phyloP scores from a whole-genome alignment of 306 rosid genomes.

The Chamaecrista fasciculata region DNA sequence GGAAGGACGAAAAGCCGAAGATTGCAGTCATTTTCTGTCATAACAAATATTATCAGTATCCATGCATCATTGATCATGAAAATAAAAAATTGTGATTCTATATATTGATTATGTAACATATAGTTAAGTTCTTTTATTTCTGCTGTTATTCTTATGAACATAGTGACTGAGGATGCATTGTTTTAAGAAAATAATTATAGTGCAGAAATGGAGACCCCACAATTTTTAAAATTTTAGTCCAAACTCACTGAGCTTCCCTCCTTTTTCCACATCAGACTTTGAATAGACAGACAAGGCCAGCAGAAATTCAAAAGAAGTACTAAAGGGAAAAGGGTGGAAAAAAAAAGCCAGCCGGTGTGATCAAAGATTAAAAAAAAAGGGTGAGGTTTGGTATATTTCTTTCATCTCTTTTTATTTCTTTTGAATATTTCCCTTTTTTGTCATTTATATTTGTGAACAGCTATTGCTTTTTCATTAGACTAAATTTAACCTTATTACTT shows the following conservation, averaged over 20 bases:
- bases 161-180: slow-evolving; percentile 20
- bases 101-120: slow-evolving; percentile 2
- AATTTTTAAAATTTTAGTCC: slow-evolving; percentile 30
- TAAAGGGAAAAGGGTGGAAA: slow-evolving; percentile 45
- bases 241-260: slow-evolving; percentile 36
- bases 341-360: slow-evolving; percentile 32
- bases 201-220: slow-evolving; percentile 39
- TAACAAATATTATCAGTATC: not conserved
- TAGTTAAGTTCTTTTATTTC: slow-evolving; percentile 18
- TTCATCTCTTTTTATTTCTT: not conserved
- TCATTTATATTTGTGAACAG: not conserved
- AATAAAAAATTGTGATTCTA: slow-evolving; percentile 1
- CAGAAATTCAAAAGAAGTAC: slow-evolving; percentile 68
- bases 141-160: slow-evolving; percentile 20
- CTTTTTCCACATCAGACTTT: slow-evolving; percentile 61
- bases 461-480: not conserved
- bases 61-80: slow-evolving; percentile 22
- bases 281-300: slow-evolving; percentile 66
- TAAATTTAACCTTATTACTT: not conserved
- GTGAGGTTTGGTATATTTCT: not conserved
- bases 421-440: not conserved
- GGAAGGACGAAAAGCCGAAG: slow-evolving; percentile 37
- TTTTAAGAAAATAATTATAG: slow-evolving; percentile 10
- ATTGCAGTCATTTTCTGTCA: slow-evolving; percentile 29
- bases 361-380: slow-evolving; percentile 22